Conservation (phyloP, 2,329 filamentous ascomycete species). For the Zasmidium citrigriseum region DNA sequence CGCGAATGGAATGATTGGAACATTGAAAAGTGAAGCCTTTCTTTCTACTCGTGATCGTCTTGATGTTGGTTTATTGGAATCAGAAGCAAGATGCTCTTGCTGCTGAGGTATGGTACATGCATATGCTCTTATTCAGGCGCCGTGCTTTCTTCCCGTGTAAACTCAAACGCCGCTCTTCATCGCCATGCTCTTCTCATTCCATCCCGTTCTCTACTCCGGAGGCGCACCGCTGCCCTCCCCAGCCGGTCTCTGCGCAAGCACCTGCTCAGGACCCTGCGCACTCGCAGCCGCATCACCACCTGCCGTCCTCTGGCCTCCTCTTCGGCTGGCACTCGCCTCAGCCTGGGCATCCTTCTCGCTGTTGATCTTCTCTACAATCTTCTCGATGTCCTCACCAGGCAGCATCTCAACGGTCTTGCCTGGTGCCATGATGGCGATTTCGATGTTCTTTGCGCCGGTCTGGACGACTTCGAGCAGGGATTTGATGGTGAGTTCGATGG, state of each 20-base stretch:
- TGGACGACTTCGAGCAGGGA: conserved; percentile 97
- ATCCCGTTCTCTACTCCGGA: conserved; percentile 15
- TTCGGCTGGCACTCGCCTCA: conserved; percentile 93
- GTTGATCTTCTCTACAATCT: conserved; percentile 98
- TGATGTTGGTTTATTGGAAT: neutral
- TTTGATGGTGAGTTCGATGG: conserved; percentile 96
- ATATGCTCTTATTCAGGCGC: too few species aligned
- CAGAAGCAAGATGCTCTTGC: neutral
- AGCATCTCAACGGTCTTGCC: conserved; percentile 91
- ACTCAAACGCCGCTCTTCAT: neutral
- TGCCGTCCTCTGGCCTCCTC: conserved; percentile 52
- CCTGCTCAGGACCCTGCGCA: conserved; percentile 35
- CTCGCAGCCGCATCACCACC: conserved; percentile 24
- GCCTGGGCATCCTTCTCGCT: conserved; percentile 87
- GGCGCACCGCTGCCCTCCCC: conserved; percentile 31
- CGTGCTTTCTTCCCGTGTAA: neutral
- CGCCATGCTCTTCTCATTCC: neutral
- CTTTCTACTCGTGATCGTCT: neutral
- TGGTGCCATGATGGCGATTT: conserved; percentile 97
- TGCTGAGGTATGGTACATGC: conserved; percentile 2
- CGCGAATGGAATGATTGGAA: conserved; percentile 4
- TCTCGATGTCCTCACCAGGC: conserved; percentile 92
- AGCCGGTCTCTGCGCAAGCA: conserved; percentile 37
- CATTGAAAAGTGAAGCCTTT: neutral
- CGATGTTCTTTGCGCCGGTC: conserved; percentile 98